phyloP scores from a whole-genome alignment of 2,329 filamentous ascomycete species.

The Colletotrichum eleusines region DNA sequence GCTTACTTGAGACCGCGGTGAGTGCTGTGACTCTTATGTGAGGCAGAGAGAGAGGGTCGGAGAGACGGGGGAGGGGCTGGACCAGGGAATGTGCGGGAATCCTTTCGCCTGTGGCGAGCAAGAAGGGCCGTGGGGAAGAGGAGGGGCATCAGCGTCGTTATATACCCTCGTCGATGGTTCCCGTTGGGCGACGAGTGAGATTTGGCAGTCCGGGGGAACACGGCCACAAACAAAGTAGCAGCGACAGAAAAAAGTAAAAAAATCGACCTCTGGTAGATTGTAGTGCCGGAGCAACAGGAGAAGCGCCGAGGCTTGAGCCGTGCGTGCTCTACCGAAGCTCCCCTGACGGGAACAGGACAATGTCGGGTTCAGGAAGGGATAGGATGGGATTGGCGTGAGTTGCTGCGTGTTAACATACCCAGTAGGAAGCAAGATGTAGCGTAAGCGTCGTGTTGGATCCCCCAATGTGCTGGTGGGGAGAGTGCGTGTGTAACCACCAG shows the following conservation, averaged over 20 bases:
- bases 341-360: constrained; percentile 13
- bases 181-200: not conserved
- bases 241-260: too few species aligned
- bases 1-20: not conserved
- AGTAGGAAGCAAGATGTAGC: not conserved
- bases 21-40: not conserved
- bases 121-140: not conserved
- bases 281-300: not conserved
- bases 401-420: not conserved
- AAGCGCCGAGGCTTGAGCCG: constrained; percentile 30
- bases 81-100: not conserved
- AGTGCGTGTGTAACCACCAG: constrained; percentile 4
- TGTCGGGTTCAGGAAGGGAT: constrained; percentile 3
- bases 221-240: constrained; percentile 28
- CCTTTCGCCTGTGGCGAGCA: constrained; percentile 5
- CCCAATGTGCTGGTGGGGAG: not conserved
- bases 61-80: not conserved
- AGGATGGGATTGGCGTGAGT: constrained; percentile 28
- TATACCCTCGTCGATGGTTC: constrained; percentile 26
- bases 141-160: constrained; percentile 38
- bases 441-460: not conserved
- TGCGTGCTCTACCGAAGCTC: constrained; percentile 14
- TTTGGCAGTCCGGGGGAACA: not conserved
- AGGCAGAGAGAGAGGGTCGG: not conserved
- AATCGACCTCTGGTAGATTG: too few species aligned